These are phyloP conservation scores for Fusarium sp. DNA, from an alignment of 2,329 filamentous ascomycete species.

Conservation along the genomic window DNA sequence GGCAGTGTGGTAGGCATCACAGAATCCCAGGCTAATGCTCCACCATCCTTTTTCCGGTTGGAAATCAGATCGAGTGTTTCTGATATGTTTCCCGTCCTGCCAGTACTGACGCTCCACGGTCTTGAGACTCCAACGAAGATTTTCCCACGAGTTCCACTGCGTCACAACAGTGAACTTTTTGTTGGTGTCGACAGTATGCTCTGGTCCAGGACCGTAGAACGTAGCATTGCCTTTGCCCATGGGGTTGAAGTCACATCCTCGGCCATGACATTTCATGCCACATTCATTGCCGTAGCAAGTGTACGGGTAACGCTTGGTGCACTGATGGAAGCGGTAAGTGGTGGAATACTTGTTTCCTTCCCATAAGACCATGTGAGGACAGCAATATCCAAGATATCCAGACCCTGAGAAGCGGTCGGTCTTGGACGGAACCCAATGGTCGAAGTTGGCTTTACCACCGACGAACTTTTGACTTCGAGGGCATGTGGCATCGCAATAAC, in stretches of 20 bases:
- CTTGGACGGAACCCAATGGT: slow-evolving; percentile 63
- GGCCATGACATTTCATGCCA: slow-evolving; percentile 72
- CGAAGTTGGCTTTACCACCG: slow-evolving; percentile 66
- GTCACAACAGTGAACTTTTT: slow-evolving; percentile 74
- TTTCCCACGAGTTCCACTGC: slow-evolving; percentile 59
- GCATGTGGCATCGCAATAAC: slow-evolving; percentile 65
- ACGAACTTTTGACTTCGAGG: slow-evolving; percentile 68
- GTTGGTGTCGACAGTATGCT: slow-evolving; percentile 69
- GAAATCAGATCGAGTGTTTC: not conserved
- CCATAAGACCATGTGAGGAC: slow-evolving; percentile 71
- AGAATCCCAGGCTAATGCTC: too few relatives aligned
- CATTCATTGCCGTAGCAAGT: slow-evolving; percentile 65
- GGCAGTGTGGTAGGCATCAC: too few relatives aligned
- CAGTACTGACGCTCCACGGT: slow-evolving; percentile 67
- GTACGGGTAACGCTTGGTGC: slow-evolving; percentile 62
- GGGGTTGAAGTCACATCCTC: slow-evolving; percentile 77
- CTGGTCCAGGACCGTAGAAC: slow-evolving; percentile 71
- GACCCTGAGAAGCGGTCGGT: slow-evolving; percentile 67
- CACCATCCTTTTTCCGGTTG: too few relatives aligned
- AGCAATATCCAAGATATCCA: slow-evolving; percentile 67
- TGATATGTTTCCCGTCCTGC: slow-evolving; percentile 63
- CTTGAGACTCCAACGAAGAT: slow-evolving; percentile 60
- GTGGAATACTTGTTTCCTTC: slow-evolving; percentile 75
- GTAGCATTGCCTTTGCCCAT: slow-evolving; percentile 73
- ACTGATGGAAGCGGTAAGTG: slow-evolving; percentile 75